Base-by-base conservation (phyloP, 306 rosid genomes). In the Rubus idaeus region DNA sequence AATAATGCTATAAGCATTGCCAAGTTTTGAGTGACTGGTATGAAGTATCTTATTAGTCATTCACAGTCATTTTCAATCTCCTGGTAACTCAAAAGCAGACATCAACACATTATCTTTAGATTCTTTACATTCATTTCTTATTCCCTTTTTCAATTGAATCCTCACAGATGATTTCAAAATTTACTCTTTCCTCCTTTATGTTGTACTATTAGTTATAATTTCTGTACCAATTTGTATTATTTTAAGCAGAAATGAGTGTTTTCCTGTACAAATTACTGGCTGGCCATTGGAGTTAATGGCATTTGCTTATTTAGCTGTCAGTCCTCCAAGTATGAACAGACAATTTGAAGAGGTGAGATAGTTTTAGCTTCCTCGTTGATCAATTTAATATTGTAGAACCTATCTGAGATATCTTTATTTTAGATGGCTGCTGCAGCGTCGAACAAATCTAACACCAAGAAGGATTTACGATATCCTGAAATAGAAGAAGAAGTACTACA, bases 381-480 rank as follows among this genome's bases (percentile, higher is more conserved):
- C 57, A 58, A 68, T 30, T 56, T 62, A 74, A 63, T 26, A n/a
- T 68, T 44, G 61, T 71, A 78, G 49, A 56, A 75, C 78, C 30
- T 72, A 70, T 70, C 74, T 73, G 67, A 68, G n/a, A 35, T 57
- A 65, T 78, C 58, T 63, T 67, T 80, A 75, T 68, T 67, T 51
- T 89, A 95, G 98, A 89, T 95, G 97, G 97, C 96, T 64, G 91
- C 91, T 11, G 96, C 92, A 11, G 93, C 96, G 30, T 92, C 96
- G 3, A 95, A 89, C 82, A 89, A 87, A 86, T 76, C 78, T 61
- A 79, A 82, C 50, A 37, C 81, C 41, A 90, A 79, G 73, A 95
- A 95, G 88, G 91, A 92, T 57, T 52, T 92, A 47, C 81, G 79
- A 77, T 92, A 88, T 83, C 87, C 95, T 17, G 96, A 92, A 77